These are phyloP conservation scores for Ensete glaucum DNA, from an alignment of 176 grass and related monocot genomes.

Conservation along the genomic window DNA sequence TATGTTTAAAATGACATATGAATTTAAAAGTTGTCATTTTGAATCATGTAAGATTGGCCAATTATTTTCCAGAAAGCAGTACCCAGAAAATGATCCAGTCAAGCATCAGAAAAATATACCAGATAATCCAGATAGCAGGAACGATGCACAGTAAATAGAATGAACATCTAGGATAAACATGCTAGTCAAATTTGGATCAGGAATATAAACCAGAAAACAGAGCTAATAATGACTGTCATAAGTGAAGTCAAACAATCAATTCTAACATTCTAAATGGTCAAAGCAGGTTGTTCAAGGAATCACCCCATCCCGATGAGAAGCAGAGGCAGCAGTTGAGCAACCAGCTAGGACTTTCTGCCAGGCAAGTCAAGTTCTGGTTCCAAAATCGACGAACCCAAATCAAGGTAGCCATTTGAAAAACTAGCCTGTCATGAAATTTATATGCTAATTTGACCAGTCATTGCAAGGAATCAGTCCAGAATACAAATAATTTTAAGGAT, in stretches of 20 bases:
- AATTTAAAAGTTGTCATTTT: too few species aligned
- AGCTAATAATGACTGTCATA: background rate
- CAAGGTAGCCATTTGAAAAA: constrained; percentile 36
- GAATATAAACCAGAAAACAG: too few species aligned
- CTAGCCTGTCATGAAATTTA: background rate
- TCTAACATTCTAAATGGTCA: background rate
- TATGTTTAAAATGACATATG: too few species aligned
- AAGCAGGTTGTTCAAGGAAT: constrained; percentile 64
- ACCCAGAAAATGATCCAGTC: too few species aligned
- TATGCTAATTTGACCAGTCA: background rate
- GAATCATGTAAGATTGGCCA: too few species aligned
- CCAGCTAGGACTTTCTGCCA: constrained; percentile 55
- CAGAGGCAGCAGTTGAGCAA: constrained; percentile 64
- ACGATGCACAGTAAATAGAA: too few species aligned
- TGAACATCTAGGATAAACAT: too few species aligned
- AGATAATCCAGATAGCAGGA: too few species aligned
- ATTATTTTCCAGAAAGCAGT: too few species aligned
- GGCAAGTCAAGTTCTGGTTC: constrained; percentile 98
- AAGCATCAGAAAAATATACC: too few species aligned
- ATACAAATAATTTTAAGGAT: background rate
- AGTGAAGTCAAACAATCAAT: background rate
- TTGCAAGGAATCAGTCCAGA: background rate
- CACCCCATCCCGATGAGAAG: constrained; percentile 81
- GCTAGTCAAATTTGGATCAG: too few species aligned
- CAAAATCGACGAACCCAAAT: constrained; percentile 84